Percentiles rank a stretch among this genome's conserved stretches.
Conservation (phyloP, 1,284 basidiomycete species). For the Rhodotorula glutinis region DNA sequence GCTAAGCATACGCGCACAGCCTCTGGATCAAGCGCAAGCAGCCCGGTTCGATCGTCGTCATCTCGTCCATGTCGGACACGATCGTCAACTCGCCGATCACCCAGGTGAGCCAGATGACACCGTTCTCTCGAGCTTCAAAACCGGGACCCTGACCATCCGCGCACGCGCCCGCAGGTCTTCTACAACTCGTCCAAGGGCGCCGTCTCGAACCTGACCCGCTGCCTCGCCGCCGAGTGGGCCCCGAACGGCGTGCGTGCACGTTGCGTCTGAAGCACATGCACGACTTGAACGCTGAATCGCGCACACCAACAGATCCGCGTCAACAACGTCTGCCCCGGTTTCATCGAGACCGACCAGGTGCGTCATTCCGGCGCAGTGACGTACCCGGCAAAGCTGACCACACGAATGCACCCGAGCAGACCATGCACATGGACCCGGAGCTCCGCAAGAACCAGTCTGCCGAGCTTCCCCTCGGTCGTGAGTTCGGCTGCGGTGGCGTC, state of each 20-base stretch:
- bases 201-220: conserved; percentile 58
- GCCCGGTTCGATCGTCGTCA: conserved; percentile 53
- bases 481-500: conserved; percentile 39
- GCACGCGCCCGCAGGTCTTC: conserved; percentile 16
- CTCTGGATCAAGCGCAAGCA: conserved; percentile 46
- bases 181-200: conserved; percentile 52
- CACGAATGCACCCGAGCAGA: background rate
- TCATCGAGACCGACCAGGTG: conserved; percentile 30
- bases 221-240: conserved; percentile 63
- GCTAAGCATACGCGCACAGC: conserved; percentile 34
- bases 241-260: conserved; percentile 34
- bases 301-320: conserved; percentile 54
- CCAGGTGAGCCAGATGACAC: no score
- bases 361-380: background rate
- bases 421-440: conserved; percentile 33
- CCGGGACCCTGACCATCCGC: no score
- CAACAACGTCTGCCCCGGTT: conserved; percentile 54
- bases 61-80: conserved; percentile 55
- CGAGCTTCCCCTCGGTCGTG: conserved; percentile 51
- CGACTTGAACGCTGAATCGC: background rate
- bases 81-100: conserved; percentile 54
- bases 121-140: no score
- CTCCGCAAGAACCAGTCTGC: conserved; percentile 39
- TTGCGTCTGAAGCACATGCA: background rate
- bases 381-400: background rate